phyloP scores from a whole-genome alignment of 1,284 basidiomycete genomes.

The Cystobasidium sp. region DNA sequence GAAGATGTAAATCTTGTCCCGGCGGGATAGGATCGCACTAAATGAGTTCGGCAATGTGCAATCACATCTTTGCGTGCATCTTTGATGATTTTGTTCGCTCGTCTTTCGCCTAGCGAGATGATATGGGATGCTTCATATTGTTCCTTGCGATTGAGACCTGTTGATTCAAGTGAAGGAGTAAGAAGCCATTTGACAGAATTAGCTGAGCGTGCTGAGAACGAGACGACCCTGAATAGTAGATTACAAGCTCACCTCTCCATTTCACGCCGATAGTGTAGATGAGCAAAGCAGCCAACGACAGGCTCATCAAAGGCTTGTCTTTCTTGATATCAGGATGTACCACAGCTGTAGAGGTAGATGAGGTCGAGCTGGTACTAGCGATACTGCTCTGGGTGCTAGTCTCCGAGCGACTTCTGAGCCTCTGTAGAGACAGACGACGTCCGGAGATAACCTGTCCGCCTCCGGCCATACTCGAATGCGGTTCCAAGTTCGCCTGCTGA shows the following conservation, averaged over 20 bases:
- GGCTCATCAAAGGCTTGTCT: constrained; percentile 65
- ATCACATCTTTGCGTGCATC: constrained; percentile 72
- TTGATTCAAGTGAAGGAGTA: background rate
- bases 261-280: constrained; percentile 97
- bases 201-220: background rate
- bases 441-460: background rate
- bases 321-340: constrained; percentile 1
- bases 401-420: constrained; percentile 46
- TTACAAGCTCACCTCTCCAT: constrained; percentile 66
- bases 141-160: constrained; percentile 82
- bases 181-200: background rate
- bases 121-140: constrained; percentile 85
- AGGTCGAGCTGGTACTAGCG: background rate
- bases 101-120: constrained; percentile 89
- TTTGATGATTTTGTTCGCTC: constrained; percentile 63
- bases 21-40: constrained; percentile 89
- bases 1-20: constrained; percentile 78
- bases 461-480: background rate
- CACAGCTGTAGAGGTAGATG: background rate
- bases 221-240: background rate
- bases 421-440: constrained; percentile 26
- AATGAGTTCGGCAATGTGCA: constrained; percentile 83
- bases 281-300: constrained; percentile 73
- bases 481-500: background rate
- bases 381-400: constrained; percentile 22